A percentile compares a stretch with the other conserved stretches of the same genome.
phyloP scores from a whole-genome alignment of 495 filamentous ascomycete species.

The Pyrenopolyporus hunteri region DNA sequence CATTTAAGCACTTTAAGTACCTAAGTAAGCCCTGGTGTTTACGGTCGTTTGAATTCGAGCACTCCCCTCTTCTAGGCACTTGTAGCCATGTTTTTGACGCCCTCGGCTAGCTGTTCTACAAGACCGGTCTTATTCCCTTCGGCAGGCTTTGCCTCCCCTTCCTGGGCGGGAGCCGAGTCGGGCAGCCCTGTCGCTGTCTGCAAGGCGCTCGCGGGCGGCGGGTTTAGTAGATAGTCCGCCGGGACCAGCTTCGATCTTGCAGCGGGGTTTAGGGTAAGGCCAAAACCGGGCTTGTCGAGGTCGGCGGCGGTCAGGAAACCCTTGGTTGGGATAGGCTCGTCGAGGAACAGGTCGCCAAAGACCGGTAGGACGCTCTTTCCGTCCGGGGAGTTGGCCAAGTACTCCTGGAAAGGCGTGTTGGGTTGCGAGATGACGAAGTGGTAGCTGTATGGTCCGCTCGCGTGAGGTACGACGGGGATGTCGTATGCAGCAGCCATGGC shows the following conservation, averaged over 20 bases:
- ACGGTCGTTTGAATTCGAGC: conserved; percentile 2
- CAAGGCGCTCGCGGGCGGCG: conserved; percentile 69
- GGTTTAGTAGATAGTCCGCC: conserved; percentile 71
- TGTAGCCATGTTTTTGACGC: conserved; percentile 35
- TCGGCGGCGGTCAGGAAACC: conserved; percentile 79
- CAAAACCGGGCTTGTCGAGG: conserved; percentile 90
- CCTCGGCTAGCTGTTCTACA: conserved; percentile 33
- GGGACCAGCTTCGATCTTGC: conserved; percentile 75
- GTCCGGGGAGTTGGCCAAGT: conserved; percentile 88
- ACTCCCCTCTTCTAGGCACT: conserved; percentile 11
- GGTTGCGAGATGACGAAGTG: conserved; percentile 91
- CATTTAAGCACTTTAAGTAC: too few species aligned
- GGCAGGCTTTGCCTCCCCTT: conserved; percentile 20
- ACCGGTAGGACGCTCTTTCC: conserved; percentile 87
- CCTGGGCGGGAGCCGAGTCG: conserved; percentile 17
- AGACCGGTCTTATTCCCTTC: conserved; percentile 35
- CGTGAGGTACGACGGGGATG: conserved; percentile 92
- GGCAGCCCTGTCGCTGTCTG: conserved; percentile 45
- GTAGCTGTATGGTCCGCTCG: conserved; percentile 90
- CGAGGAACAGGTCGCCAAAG: conserved; percentile 87
- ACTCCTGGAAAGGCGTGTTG: conserved; percentile 93
- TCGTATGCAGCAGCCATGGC: conserved; percentile 91
- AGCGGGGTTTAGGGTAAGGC: conserved; percentile 79
- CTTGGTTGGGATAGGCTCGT: conserved; percentile 85
- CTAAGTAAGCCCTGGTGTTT: too few species aligned